These are phyloP conservation scores for Peniophora sp. DNA, from an alignment of 1,284 basidiomycete species.

Conservation along the genomic window DNA sequence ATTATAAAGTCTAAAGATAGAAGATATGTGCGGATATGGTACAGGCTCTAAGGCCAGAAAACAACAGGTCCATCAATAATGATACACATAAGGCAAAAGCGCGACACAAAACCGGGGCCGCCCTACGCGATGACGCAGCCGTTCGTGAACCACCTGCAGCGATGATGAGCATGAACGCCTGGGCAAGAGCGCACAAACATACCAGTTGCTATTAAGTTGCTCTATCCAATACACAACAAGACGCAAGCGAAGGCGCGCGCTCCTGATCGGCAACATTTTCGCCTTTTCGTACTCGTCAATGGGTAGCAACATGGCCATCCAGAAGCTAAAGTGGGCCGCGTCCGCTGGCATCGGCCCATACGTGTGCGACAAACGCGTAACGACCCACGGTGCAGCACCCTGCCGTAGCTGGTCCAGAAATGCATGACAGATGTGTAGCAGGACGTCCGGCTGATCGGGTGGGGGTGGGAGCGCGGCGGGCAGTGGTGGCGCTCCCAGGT, in stretches of 20 bases:
- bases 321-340: slow-evolving; percentile 73
- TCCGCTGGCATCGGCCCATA: slow-evolving; percentile 67
- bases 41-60: no score
- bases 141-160: slow-evolving; percentile 12
- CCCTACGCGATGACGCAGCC: slow-evolving; percentile 11
- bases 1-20: no score
- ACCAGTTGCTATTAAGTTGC: slow-evolving; percentile 64
- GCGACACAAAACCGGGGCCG: no score
- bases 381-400: slow-evolving; percentile 86
- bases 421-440: slow-evolving; percentile 69
- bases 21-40: no score
- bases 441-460: slow-evolving; percentile 40
- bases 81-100: no score
- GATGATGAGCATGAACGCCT: slow-evolving; percentile 3
- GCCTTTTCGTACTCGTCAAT: slow-evolving; percentile 94
- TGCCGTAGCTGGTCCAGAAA: slow-evolving; percentile 78
- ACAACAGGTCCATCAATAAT: no score
- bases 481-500: slow-evolving; percentile 1
- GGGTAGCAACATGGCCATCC: slow-evolving; percentile 90
- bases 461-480: slow-evolving; percentile 14
- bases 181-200: slow-evolving; percentile 15
- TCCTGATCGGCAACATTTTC: slow-evolving; percentile 85
- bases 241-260: slow-evolving; percentile 68
- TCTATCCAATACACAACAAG: slow-evolving; percentile 94
- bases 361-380: slow-evolving; percentile 74